phyloP scores from a whole-genome alignment of 2,329 filamentous ascomycete genomes.

The Aspergillus sp. region DNA sequence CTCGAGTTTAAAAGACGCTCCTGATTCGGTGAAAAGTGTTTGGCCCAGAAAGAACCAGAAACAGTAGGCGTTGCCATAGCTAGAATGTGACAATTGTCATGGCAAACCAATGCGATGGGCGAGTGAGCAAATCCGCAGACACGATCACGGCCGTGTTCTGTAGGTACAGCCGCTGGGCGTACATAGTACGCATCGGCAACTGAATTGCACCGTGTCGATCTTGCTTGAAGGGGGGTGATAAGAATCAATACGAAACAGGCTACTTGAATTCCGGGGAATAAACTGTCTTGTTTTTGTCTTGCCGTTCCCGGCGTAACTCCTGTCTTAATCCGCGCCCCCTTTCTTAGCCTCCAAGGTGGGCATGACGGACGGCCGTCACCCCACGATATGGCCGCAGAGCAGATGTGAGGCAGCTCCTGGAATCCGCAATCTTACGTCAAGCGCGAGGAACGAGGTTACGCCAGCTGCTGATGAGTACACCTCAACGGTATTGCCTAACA shows the following conservation, averaged over 20 bases:
- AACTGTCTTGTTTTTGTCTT: not conserved
- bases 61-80: not conserved
- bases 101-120: not conserved
- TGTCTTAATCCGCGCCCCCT: slow-evolving; percentile 2
- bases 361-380: not conserved
- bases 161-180: slow-evolving; percentile 2
- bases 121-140: not conserved
- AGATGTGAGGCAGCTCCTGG: not conserved
- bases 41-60: not conserved
- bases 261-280: slow-evolving; percentile 3
- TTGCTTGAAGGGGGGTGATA: slow-evolving; percentile 3
- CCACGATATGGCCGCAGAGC: not conserved
- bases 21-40: not conserved
- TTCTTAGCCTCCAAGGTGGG: not conserved
- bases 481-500: not conserved
- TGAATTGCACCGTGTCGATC: slow-evolving; percentile 11
- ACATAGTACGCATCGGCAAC: slow-evolving; percentile 7
- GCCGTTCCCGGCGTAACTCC: not conserved
- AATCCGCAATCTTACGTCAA: slow-evolving; percentile 7
- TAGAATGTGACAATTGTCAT: not conserved
- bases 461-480: slow-evolving; percentile 14
- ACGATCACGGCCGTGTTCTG: not conserved
- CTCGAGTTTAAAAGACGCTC: slow-evolving; percentile 1
- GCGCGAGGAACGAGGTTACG: slow-evolving; percentile 9
- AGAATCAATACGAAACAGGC: slow-evolving; percentile 6